Base-by-base conservation (phyloP, 108 stramenopile species). In the Cyclostephanos tholiformis region DNA sequence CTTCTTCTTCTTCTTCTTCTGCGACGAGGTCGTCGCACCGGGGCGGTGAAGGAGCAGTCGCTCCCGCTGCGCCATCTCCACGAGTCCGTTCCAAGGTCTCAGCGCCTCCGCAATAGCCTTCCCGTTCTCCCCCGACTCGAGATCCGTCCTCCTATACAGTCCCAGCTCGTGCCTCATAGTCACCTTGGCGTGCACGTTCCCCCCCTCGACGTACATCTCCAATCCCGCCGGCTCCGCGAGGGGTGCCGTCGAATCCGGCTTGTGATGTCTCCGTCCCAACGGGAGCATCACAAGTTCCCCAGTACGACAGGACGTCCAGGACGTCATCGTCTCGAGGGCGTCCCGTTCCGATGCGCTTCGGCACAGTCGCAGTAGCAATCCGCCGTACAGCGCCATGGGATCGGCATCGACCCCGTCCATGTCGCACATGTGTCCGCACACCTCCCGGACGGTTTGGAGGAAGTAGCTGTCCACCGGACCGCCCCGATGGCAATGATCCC, bases 111-210 rank as follows among this genome's bases (percentile, higher is more conserved):
- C 16, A 0, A 83, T 23, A 4, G 78, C 84, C 13, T 51, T 46
- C 0, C 44, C 44, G 13, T 46, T 14, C 44, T 3, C 16, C 2
- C 44, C 16, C 17, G 78, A 36, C 50, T 77, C 72, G 55, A 88
- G 77, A 63, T 93, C 90, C 2, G 73, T 30, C 57, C 82, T 82
- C 10, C 88, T 86, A 22, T 78, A 88, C 51, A 93, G 48, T 48
- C 92, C 92, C 57, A 87, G 84, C 23, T 76, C 74, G 53, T 77
- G 78, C 16, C 62, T 72, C 61, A 80, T 78, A 16, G 75, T 76
- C 13, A 93, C 63, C 39, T 71, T 77, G 38, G 85, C 77, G 60
- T 93, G 92, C 29, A 93, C 73, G 43, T 83, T 74, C 2, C 90
- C 89, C 8, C 43, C 44, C 25, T 85, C 71, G 1, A 84, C 84